phyloP scores from a whole-genome alignment of 2,329 filamentous ascomycete genomes.

The Stagonosporopsis rhizophila region DNA sequence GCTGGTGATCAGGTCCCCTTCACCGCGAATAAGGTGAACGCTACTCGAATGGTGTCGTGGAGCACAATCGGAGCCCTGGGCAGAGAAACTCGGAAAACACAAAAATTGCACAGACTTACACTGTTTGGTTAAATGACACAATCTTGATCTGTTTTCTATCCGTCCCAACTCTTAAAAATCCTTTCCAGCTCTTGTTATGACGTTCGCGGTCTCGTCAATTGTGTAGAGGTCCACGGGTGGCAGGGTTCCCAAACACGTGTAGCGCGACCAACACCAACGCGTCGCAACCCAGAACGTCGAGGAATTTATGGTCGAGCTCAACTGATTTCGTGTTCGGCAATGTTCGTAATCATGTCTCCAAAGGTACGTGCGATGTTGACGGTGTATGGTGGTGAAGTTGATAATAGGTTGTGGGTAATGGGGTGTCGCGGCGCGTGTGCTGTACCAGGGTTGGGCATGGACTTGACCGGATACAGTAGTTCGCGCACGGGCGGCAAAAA shows the following conservation, averaged over 20 bases:
- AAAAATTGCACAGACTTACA: conserved; percentile 7
- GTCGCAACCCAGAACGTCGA: conserved; percentile 24
- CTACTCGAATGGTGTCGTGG: too few relatives aligned
- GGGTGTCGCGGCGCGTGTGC: conserved; percentile 27
- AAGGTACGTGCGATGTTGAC: conserved; percentile 3
- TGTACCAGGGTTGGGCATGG: conserved; percentile 25
- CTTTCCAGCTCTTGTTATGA: conserved; percentile 9
- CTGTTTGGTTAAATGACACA: neutral
- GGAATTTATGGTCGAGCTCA: neutral
- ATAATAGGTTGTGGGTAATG: conserved; percentile 20
- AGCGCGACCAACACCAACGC: conserved; percentile 31
- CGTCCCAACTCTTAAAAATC: neutral
- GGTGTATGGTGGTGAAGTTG: conserved; percentile 14
- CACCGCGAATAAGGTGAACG: conserved; percentile 2
- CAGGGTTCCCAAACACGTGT: conserved; percentile 36
- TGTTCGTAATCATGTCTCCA: neutral
- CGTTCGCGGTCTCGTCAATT: conserved; percentile 20
- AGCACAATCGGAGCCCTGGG: neutral
- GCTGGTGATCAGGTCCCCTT: neutral
- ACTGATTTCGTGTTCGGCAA: neutral
- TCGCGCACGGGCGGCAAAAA: conserved; percentile 14
- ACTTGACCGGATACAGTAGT: conserved; percentile 12
- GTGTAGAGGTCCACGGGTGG: conserved; percentile 14
- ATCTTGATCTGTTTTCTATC: neutral
- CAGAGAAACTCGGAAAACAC: neutral